phyloP scores from a whole-genome alignment of 106 monocot species.

The Triglochin maritima region DNA sequence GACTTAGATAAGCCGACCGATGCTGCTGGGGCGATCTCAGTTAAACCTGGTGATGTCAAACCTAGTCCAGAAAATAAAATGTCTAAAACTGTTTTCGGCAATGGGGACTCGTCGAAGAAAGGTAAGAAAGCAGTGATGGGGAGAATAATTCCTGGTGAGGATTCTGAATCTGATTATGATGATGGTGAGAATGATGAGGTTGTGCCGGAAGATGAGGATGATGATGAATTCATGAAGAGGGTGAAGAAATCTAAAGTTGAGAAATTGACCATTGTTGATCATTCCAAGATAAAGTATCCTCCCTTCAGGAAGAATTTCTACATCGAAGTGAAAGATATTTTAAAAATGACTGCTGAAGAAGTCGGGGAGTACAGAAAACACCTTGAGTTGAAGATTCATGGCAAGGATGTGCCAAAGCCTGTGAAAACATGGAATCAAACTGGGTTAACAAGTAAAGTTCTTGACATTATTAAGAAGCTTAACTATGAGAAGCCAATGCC shows the following conservation, averaged over 20 bases:
- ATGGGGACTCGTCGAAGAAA: constrained; percentile 40
- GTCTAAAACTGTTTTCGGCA: constrained; percentile 24
- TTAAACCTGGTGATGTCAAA: constrained; percentile 13
- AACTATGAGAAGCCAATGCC: constrained; percentile 92
- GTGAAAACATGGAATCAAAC: constrained; percentile 93
- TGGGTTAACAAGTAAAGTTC: constrained; percentile 68
- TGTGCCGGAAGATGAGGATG: constrained; percentile 67
- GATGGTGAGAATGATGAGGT: constrained; percentile 50
- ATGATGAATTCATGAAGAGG: constrained; percentile 88
- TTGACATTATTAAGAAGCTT: constrained; percentile 84
- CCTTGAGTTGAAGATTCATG: constrained; percentile 85
- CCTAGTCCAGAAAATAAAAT: constrained; percentile 2
- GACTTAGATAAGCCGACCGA: constrained; percentile 44
- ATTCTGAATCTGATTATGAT: constrained; percentile 69
- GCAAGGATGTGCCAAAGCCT: constrained; percentile 93
- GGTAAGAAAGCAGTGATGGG: constrained; percentile 43
- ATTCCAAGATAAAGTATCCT: constrained; percentile 82
- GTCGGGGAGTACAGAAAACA: constrained; percentile 57
- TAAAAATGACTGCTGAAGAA: constrained; percentile 66
- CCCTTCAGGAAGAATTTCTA: constrained; percentile 93
- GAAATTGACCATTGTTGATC: constrained; percentile 75
- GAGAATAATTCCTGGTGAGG: constrained; percentile 82
- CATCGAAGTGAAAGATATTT: constrained; percentile 80
- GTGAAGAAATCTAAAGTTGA: constrained; percentile 97
- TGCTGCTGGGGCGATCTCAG: constrained; percentile 1